Evolutionary conservation across 495 filamentous ascomycete species (phyloP).

Genomic region (Neurospora sp.): DNA sequence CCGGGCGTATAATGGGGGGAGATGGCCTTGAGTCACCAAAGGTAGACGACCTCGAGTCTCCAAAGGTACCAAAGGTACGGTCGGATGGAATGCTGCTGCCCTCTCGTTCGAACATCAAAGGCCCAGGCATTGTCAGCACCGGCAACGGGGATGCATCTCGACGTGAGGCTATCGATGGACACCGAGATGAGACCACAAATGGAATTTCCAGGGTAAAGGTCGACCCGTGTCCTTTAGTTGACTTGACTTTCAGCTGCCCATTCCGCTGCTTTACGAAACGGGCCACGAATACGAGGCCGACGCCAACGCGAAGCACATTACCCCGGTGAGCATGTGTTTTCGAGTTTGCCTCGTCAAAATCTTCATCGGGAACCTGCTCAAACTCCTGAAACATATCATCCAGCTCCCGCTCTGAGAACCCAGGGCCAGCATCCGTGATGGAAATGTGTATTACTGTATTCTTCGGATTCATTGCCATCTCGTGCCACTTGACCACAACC

Average conservation of each 20-base stretch:
- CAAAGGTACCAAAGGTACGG: background rate
- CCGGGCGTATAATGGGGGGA: constrained; percentile 1
- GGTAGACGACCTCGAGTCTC: background rate
- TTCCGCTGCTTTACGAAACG: constrained; percentile 17
- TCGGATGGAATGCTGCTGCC: constrained; percentile 2
- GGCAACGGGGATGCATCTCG: constrained; percentile 15
- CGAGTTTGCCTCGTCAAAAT: constrained; percentile 33
- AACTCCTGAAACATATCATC: constrained; percentile 68
- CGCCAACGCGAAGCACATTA: constrained; percentile 13
- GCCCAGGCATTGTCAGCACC: constrained; percentile 9
- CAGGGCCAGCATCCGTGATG: constrained; percentile 60
- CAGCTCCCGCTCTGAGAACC: constrained; percentile 55
- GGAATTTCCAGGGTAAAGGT: constrained; percentile 18
- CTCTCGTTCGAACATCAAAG: background rate
- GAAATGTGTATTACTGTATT: constrained; percentile 52
- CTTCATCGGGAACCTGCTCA: constrained; percentile 61
- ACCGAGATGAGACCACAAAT: constrained; percentile 16
- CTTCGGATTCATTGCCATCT: constrained; percentile 13
- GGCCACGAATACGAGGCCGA: constrained; percentile 13
- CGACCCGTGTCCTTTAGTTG: constrained; percentile 11
- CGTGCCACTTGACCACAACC: constrained; percentile 55
- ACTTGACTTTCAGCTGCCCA: constrained; percentile 12
- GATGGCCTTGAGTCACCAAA: constrained; percentile 1
- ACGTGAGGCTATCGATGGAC: constrained; percentile 9
- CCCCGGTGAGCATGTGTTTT: background rate